Conservation (phyloP, 208 protist genomes). For the Leishmania amazonensis region DNA sequence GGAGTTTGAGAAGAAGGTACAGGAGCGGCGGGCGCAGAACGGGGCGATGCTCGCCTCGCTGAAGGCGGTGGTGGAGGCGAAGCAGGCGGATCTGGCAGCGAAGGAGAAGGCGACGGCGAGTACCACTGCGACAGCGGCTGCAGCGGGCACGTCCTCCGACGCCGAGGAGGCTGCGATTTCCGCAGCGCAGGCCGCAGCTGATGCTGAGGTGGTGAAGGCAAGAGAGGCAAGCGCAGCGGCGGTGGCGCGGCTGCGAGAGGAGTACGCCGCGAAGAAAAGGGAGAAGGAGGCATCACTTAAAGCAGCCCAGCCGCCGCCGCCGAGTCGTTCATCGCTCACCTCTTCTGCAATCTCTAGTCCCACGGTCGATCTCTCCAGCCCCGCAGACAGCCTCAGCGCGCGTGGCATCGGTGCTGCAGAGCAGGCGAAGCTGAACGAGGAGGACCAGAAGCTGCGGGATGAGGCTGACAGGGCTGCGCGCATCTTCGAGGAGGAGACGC, state of each 20-base stretch:
- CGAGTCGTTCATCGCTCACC: background rate
- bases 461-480: conserved; percentile 22
- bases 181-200: conserved; percentile 22
- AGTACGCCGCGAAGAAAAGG: conserved; percentile 9
- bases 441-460: conserved; percentile 39
- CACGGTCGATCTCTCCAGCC: conserved; percentile 2
- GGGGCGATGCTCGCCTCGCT: conserved; percentile 22
- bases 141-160: conserved; percentile 6
- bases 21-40: conserved; percentile 15
- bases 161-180: conserved; percentile 16
- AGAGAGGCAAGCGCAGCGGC: conserved; percentile 11
- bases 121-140: background rate
- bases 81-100: conserved; percentile 17
- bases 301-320: background rate
- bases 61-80: conserved; percentile 19
- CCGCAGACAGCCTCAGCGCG: conserved; percentile 5
- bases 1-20: conserved; percentile 16
- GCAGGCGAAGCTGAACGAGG: conserved; percentile 31
- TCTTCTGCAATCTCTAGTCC: conserved; percentile 8
- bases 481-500: conserved; percentile 45
- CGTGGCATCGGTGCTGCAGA: conserved; percentile 20
- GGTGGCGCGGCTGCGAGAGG: conserved; percentile 12
- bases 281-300: conserved; percentile 22
- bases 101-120: conserved; percentile 4
- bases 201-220: conserved; percentile 21